phyloP scores from a whole-genome alignment of 495 filamentous ascomycete genomes.

The Staphylotrichum longicolle region DNA sequence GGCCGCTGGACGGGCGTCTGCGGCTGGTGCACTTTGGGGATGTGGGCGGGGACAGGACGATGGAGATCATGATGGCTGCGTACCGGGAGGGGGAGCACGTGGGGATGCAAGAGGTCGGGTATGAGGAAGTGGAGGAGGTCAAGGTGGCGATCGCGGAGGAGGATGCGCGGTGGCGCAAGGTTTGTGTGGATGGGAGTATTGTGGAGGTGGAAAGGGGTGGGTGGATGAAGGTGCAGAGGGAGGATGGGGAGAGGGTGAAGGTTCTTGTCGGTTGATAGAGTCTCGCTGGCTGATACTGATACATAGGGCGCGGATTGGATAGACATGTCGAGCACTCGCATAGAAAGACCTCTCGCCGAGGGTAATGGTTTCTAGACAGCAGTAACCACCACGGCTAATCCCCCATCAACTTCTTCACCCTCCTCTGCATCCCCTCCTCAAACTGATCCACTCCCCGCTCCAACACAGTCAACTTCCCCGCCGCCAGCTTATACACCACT shows the following conservation, averaged over 20 bases:
- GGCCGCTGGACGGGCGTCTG: conserved; percentile 64
- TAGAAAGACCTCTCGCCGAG: neutral
- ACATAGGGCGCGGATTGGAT: too few relatives aligned
- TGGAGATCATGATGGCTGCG: conserved; percentile 72
- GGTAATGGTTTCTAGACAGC: neutral
- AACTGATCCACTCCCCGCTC: conserved; percentile 60
- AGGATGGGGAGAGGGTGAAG: conserved; percentile 30
- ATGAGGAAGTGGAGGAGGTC: conserved; percentile 62
- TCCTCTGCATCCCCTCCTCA: conserved; percentile 62
- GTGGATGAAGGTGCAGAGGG: conserved; percentile 60
- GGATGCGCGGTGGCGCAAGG: conserved; percentile 69
- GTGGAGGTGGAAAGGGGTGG: conserved; percentile 67
- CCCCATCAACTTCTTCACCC: conserved; percentile 48
- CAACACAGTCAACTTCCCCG: conserved; percentile 56
- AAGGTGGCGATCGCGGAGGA: conserved; percentile 63
- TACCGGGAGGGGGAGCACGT: conserved; percentile 73
- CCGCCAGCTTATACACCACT: conserved; percentile 58
- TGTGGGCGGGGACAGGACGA: conserved; percentile 57
- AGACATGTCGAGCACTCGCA: too few relatives aligned
- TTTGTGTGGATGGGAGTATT: conserved; percentile 88
- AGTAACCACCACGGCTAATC: neutral
- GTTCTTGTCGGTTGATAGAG: conserved; percentile 32
- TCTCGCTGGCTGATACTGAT: too few relatives aligned
- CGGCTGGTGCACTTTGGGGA: conserved; percentile 71
- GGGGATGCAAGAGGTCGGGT: conserved; percentile 56